Evolutionary conservation across 129 eudicot genomes (phyloP), one percentile per base, ranked within the genome.

Genomic region (Logfia minima): DNA sequence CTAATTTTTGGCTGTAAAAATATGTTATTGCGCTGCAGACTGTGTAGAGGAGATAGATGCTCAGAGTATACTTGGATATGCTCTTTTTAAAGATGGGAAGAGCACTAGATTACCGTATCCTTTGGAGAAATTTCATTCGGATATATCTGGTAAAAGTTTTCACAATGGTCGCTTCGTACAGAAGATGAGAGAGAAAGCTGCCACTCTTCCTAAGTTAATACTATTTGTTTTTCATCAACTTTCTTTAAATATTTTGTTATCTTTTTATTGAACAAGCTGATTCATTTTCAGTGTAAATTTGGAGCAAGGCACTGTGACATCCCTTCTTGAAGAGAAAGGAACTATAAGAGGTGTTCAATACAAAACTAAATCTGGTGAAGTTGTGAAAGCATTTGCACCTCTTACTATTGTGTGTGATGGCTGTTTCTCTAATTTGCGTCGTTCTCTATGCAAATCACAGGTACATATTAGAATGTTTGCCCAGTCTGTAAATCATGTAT

Each of bases 31-130:
- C 34, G 56, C n/a, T 80, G 84, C 87, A 89, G 96, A 89, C 75
- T 89, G 96, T 87, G 77, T 89, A 28, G 88, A 84, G 75, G 82
- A 83, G 17, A 89, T 89, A 68, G 96, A 89, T 79, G 88, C 88
- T 65, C 96, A 89, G 76, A 75, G 81, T 29, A 80, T 89, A 71
- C 23, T 75, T 31, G 92, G 89, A 45, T 88, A 88, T 81, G 92
- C 87, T 28, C 84, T 88, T 60, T 78, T 85, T 29, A 89, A 87
- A 74, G 89, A 89, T 68, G 96, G 88, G 63, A 87, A 67, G 71
- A 80, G 80, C 78, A 79, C 80, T 52, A 75, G 22, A 39, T 29
- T 89, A 28, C 45, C 96, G 31, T 89, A 89, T 70, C 89, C 91
- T 43, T 59, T 89, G 71, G 88, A 85, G 82, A 77, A 87, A 10